A percentile compares a stretch with the other conserved stretches of the same genome.
Evolutionary conservation across 805 yeast genomes (phyloP).

Genomic region (Saturnispora diversa): DNA sequence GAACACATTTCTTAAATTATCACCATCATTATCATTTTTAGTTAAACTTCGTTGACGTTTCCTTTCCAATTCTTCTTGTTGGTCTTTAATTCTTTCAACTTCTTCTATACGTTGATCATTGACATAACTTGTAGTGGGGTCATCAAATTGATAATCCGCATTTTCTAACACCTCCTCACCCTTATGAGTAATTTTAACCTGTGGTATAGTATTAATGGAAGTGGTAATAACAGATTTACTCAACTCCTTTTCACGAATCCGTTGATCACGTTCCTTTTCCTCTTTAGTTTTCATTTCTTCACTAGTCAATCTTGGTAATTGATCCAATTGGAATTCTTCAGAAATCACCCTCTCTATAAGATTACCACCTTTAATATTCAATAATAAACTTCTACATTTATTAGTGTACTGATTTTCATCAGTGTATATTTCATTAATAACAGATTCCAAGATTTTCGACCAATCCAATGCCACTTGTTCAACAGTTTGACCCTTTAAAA

Average conservation of each 20-base stretch:
- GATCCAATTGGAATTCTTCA: conserved; percentile 44
- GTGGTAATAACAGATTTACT: conserved; percentile 56
- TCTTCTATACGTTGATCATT: conserved; percentile 16
- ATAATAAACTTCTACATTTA: conserved; percentile 57
- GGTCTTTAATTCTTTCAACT: conserved; percentile 20
- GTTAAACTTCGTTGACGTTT: conserved; percentile 11
- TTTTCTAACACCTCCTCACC: conserved; percentile 76
- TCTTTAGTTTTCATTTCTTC: conserved; percentile 70
- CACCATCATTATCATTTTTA: not conserved
- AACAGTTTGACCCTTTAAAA: conserved; percentile 17
- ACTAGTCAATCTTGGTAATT: conserved; percentile 56
- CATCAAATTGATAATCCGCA: conserved; percentile 31
- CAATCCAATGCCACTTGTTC: conserved; percentile 36
- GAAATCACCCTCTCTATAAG: conserved; percentile 52
- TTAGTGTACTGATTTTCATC: conserved; percentile 42
- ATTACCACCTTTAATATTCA: conserved; percentile 51
- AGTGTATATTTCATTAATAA: conserved; percentile 16
- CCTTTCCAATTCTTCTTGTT: conserved; percentile 8
- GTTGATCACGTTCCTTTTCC: conserved; percentile 62
- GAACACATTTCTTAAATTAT: conserved; percentile 4
- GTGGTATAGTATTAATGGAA: conserved; percentile 36
- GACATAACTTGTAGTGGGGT: conserved; percentile 20
- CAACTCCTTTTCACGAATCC: conserved; percentile 61
- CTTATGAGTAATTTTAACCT: conserved; percentile 73
- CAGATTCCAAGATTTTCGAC: conserved; percentile 47